Percentiles rank a stretch among this genome's conserved stretches.
Conservation (phyloP, 495 filamentous ascomycete species). For the Lasiosphaeris hirsuta region DNA sequence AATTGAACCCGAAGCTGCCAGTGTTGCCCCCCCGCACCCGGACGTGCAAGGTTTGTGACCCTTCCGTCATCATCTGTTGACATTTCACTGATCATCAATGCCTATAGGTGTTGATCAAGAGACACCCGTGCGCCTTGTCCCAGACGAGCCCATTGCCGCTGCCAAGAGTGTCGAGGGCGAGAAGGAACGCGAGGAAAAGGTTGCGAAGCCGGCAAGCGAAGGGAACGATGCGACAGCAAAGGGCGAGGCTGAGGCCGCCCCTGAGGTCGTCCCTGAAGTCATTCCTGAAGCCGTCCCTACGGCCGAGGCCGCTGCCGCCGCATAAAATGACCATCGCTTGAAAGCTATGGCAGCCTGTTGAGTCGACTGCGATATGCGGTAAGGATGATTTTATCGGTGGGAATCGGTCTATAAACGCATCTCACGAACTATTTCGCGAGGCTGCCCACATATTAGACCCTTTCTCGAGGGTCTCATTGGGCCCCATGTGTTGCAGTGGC, state of each 20-base stretch:
- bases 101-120: conserved; percentile 25
- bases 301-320: not conserved
- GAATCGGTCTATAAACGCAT: too few relatives aligned
- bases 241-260: conserved; percentile 3
- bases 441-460: too few relatives aligned
- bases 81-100: not conserved
- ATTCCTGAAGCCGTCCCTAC: too few relatives aligned
- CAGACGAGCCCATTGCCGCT: conserved; percentile 42
- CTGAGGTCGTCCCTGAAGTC: too few relatives aligned
- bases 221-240: conserved; percentile 59
- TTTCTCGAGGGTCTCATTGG: too few relatives aligned
- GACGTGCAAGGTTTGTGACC: conserved; percentile 62
- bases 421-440: too few relatives aligned
- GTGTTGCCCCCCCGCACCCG: conserved; percentile 75
- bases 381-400: too few relatives aligned
- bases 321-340: not conserved
- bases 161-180: conserved; percentile 63
- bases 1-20: conserved; percentile 23
- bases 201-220: conserved; percentile 73
- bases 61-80: not conserved
- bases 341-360: too few relatives aligned
- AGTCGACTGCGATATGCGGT: too few relatives aligned
- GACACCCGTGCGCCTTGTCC: conserved; percentile 27
- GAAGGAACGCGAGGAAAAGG: conserved; percentile 52
- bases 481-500: too few relatives aligned